Conservation (phyloP, 2,329 filamentous ascomycete genomes). For the Pyricularia sp. region DNA sequence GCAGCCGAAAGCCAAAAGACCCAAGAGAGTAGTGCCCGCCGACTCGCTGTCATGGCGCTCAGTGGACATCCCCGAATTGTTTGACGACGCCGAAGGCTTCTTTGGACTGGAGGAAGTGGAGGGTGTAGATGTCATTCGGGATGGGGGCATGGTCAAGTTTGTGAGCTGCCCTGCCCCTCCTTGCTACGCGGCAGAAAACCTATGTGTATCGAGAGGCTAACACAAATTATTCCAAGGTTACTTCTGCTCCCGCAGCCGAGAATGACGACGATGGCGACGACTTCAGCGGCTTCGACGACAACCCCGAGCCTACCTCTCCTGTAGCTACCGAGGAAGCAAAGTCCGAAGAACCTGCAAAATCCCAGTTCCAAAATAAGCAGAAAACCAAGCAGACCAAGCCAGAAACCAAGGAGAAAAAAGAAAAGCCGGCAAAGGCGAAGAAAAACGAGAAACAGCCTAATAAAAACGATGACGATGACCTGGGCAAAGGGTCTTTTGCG, state of each 20-base stretch:
- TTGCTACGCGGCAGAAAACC: background rate
- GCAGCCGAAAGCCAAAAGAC: slow-evolving; percentile 15
- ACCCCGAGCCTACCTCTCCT: slow-evolving; percentile 7
- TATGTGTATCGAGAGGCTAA: background rate
- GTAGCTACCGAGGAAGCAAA: slow-evolving; percentile 2
- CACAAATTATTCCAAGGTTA: slow-evolving; percentile 12
- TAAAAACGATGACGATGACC: slow-evolving; percentile 22
- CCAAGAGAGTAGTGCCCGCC: slow-evolving; percentile 29
- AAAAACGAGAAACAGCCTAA: slow-evolving; percentile 12
- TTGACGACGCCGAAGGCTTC: slow-evolving; percentile 82
- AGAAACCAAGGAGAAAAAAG: slow-evolving; percentile 17
- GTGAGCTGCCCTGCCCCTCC: slow-evolving; percentile 20
- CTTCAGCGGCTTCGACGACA: slow-evolving; percentile 20
- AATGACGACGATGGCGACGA: slow-evolving; percentile 14
- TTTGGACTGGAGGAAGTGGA: slow-evolving; percentile 86
- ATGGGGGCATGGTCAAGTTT: slow-evolving; percentile 46
- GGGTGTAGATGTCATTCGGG: slow-evolving; percentile 70
- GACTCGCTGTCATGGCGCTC: slow-evolving; percentile 42
- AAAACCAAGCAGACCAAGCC: slow-evolving; percentile 5
- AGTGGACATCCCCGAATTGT: slow-evolving; percentile 57
- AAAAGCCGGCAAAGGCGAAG: slow-evolving; percentile 13
- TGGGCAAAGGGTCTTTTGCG: slow-evolving; percentile 38
- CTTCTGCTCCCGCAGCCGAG: slow-evolving; percentile 10
- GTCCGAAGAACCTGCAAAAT: slow-evolving; percentile 7
- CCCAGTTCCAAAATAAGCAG: slow-evolving; percentile 7